phyloP scores from a whole-genome alignment of 352 stramenopile species.

The Pythium vanterpoolii region DNA sequence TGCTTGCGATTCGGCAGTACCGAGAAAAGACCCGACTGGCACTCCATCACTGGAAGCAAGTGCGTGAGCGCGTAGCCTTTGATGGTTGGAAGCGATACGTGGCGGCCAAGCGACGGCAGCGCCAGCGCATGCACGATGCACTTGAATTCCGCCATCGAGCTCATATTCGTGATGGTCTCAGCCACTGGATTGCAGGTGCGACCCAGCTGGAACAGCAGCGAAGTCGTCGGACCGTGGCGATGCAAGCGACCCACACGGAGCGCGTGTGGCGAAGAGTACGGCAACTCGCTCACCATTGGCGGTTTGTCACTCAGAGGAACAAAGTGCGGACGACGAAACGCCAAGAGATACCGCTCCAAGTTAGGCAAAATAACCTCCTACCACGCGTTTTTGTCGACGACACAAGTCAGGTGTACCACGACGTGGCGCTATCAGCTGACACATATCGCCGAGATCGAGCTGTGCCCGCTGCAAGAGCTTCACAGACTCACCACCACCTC shows the following conservation, averaged over 20 bases:
- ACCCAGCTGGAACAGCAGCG: constrained; percentile 35
- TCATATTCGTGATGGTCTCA: constrained; percentile 41
- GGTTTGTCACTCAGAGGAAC: constrained; percentile 18
- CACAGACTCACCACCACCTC: background rate
- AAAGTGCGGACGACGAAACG: background rate
- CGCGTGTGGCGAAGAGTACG: constrained; percentile 22
- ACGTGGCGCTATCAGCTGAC: background rate
- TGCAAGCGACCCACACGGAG: constrained; percentile 18
- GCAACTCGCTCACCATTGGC: constrained; percentile 27
- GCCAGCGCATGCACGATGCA: constrained; percentile 42
- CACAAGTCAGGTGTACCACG: background rate
- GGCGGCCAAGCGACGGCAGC: constrained; percentile 25
- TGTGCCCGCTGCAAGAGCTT: background rate
- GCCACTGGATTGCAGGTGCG: constrained; percentile 45
- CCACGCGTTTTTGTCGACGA: background rate
- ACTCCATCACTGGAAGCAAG: constrained; percentile 56
- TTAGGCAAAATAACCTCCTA: background rate
- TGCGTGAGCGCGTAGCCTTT: constrained; percentile 30
- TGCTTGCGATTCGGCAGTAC: constrained; percentile 6
- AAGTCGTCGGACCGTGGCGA: constrained; percentile 20
- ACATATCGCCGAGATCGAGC: background rate
- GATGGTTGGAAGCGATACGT: constrained; percentile 37
- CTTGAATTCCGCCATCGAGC: constrained; percentile 47
- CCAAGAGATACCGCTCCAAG: background rate
- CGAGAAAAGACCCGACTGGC: constrained; percentile 30